Evolutionary conservation across 805 yeast species (phyloP).

Genomic region (Millerago galiae): DNA sequence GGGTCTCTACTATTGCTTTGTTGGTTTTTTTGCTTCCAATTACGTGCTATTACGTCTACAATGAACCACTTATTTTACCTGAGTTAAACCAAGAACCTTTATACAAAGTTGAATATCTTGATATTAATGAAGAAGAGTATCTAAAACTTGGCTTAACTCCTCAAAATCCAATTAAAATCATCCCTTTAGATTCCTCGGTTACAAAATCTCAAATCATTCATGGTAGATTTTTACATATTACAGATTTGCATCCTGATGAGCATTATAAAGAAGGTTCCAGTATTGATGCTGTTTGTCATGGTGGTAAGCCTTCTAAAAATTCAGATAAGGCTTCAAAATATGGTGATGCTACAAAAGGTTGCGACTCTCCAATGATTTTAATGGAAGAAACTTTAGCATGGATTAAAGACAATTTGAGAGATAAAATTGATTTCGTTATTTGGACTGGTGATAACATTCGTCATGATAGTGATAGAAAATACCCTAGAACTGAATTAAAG

Average conservation of each 20-base stretch:
- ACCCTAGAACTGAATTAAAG: constrained; percentile 67
- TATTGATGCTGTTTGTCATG: constrained; percentile 52
- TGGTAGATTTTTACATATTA: constrained; percentile 79
- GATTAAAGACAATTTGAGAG: constrained; percentile 57
- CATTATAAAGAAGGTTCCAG: constrained; percentile 48
- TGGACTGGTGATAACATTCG: constrained; percentile 92
- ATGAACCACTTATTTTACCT: too few species aligned
- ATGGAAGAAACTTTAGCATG: constrained; percentile 61
- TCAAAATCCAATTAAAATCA: constrained; percentile 28
- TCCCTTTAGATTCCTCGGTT: constrained; percentile 12
- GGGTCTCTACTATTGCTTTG: neutral
- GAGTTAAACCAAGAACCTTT: neutral
- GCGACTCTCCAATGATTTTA: constrained; percentile 66
- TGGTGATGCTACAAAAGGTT: constrained; percentile 72
- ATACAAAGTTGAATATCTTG: constrained; percentile 8
- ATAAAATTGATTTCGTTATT: constrained; percentile 75
- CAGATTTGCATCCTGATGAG: constrained; percentile 84
- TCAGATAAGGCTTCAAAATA: constrained; percentile 52
- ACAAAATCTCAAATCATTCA: constrained; percentile 26
- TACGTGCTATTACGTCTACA: neutral
- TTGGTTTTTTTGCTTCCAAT: neutral
- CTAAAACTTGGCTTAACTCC: constrained; percentile 35
- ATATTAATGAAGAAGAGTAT: constrained; percentile 25
- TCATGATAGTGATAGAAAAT: constrained; percentile 71
- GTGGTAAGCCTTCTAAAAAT: constrained; percentile 26